Base-by-base conservation (phyloP, 2,329 filamentous ascomycete species). In the Pseudogymnoascus pannorum region DNA sequence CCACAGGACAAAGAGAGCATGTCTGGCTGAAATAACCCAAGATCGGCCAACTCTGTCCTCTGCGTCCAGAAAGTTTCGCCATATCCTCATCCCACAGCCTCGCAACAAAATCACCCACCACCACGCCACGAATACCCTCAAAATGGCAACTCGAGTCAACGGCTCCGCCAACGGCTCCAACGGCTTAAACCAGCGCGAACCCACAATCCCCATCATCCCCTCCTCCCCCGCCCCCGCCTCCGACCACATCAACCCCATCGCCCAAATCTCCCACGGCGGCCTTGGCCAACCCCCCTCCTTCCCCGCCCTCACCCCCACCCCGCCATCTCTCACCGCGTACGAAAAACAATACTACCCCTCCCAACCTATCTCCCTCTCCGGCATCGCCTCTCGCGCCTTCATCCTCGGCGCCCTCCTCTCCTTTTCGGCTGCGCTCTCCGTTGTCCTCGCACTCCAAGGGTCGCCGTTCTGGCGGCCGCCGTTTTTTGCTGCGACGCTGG, bases 401-500 rank as follows among this genome's bases (percentile, higher is more conserved):
- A 33, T 71, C 7, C 68, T 75, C 5, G 74, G 74, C 16, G 42
- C 65, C 22, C 48, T 62, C 2, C 63, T 71, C 24, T 54, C 67
- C 14, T 11, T 65, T 18, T 68, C 69, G 9, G 4, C 14, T 5
- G 38, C 24, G 3, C 26, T 40, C 22, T 54, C 59, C 9, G 14
- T 61, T 18, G 54, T 65, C 24, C 64, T 70, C 9, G 66, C 64
- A 35, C 18, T 71, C 14, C 62, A 18, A 1, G 3, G n/a, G 0
- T 58, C 57, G 1, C 60, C 66, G 0, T 74, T 82, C 61, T 87
- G 85, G 85, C 83, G 85, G 61, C 72, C 82, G 6, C 82, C 84
- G 29, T 85, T 87, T 72, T 93, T 93, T 76, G 70, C 88, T 57
- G 77, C 77, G 59, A 78, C 85, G 12, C 86, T 97, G 57, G 82